Conservation (phyloP, 257 asterid genomes). For the Capsicum pubescens region DNA sequence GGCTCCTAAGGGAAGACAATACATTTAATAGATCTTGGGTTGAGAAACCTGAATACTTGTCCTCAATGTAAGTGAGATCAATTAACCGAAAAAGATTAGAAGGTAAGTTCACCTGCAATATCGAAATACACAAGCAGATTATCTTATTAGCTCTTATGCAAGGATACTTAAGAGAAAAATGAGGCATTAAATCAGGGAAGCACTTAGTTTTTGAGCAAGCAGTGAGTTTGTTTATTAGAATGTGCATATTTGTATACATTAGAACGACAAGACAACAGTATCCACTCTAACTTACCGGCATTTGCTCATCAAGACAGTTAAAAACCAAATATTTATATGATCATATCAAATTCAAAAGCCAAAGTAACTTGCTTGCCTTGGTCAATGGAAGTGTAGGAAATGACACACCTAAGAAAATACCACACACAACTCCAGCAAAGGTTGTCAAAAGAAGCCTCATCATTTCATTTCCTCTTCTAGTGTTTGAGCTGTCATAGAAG, state of each 20-base stretch:
- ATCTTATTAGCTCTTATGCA: neutral
- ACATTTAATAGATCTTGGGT: conserved; percentile 75
- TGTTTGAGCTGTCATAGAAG: conserved; percentile 42
- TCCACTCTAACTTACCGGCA: no score
- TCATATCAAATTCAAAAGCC: neutral
- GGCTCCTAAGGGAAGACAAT: conserved; percentile 72
- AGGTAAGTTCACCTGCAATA: conserved; percentile 58
- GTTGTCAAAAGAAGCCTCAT: conserved; percentile 78
- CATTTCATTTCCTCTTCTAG: conserved; percentile 68
- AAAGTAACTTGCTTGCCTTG: conserved; percentile 58
- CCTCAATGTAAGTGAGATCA: conserved; percentile 68
- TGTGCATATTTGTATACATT: neutral
- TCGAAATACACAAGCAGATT: conserved; percentile 27
- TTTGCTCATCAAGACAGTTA: no score
- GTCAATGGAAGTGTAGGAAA: conserved; percentile 67
- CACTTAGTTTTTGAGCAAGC: neutral
- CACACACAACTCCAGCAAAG: conserved; percentile 71
- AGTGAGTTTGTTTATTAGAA: neutral
- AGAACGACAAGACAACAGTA: neutral
- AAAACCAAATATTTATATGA: neutral
- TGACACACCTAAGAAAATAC: conserved; percentile 86
- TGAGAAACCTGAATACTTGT: conserved; percentile 82
- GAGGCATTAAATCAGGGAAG: neutral
- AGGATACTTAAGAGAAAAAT: neutral
- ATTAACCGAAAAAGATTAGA: conserved; percentile 62